A percentile compares a stretch with the other conserved stretches of the same genome.
These are phyloP conservation scores for Cryphonectria japonica DNA, from an alignment of 2,329 filamentous ascomycete genomes.

Conservation along the genomic window DNA sequence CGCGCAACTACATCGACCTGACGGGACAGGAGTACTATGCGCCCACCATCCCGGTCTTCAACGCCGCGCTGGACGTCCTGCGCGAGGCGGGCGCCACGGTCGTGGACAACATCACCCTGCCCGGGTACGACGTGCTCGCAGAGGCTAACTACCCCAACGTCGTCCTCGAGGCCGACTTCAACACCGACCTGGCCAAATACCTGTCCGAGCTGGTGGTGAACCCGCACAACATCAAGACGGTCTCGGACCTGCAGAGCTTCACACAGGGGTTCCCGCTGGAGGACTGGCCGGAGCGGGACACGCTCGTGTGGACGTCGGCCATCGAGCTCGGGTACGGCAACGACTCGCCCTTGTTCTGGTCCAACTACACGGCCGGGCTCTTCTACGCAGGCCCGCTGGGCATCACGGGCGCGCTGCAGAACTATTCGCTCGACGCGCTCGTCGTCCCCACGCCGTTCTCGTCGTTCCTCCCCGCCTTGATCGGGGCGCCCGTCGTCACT, in stretches of 20 bases:
- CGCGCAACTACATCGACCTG: conserved; percentile 58
- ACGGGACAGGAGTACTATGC: conserved; percentile 22
- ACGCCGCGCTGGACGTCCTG: conserved; percentile 56
- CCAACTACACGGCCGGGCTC: conserved; percentile 56
- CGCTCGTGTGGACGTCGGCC: conserved; percentile 56
- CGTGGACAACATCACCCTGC: conserved; percentile 57
- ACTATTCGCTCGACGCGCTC: conserved; percentile 26
- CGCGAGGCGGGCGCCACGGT: conserved; percentile 60
- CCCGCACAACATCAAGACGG: conserved; percentile 56
- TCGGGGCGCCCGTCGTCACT: conserved; percentile 26
- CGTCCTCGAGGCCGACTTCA: conserved; percentile 61
- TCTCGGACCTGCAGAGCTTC: conserved; percentile 57
- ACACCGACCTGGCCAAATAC: conserved; percentile 58
- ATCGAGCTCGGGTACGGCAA: conserved; percentile 59
- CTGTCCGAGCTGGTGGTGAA: conserved; percentile 59
- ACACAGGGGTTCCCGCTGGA: conserved; percentile 58
- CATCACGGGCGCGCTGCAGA: conserved; percentile 50
- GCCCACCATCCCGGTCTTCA: conserved; percentile 56
- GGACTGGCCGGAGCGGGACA: conserved; percentile 62
- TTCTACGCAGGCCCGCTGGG: conserved; percentile 62
- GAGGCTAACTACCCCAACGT: conserved; percentile 38
- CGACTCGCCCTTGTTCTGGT: conserved; percentile 59
- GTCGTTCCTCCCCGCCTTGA: conserved; percentile 18
- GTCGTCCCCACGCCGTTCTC: conserved; percentile 22
- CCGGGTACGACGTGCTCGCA: conserved; percentile 49